A percentile compares a stretch with the other conserved stretches of the same genome.
These are phyloP conservation scores for Puccinellia tenuiflora DNA, from an alignment of 176 grass and related monocot genomes.

Conservation along the genomic window DNA sequence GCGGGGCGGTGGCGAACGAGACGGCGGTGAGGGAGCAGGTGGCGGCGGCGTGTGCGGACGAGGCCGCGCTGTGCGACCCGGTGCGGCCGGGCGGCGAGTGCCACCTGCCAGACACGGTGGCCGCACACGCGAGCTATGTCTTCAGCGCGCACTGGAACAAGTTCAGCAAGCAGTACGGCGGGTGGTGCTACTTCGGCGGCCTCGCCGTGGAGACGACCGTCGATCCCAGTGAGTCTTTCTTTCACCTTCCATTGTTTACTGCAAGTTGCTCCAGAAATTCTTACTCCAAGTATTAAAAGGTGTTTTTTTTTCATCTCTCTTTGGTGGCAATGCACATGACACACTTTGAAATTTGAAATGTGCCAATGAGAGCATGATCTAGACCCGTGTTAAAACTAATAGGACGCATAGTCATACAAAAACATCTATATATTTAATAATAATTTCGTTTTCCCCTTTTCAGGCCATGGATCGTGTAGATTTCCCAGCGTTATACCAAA, in stretches of 20 bases:
- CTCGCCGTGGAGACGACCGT: conserved; percentile 46
- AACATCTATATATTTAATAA: not conserved
- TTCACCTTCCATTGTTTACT: not conserved
- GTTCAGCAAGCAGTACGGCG: conserved; percentile 51
- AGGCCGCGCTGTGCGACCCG: conserved; percentile 25
- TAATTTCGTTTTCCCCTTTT: not conserved
- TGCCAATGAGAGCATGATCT: not conserved
- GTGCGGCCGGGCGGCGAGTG: conserved; percentile 33
- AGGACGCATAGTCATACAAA: not conserved
- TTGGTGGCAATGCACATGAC: not conserved
- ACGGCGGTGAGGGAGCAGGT: conserved; percentile 29
- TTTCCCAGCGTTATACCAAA: conserved; percentile 7
- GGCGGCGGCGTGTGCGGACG: conserved; percentile 34
- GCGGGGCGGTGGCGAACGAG: conserved; percentile 3
- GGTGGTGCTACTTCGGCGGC: conserved; percentile 57
- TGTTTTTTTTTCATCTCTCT: not conserved
- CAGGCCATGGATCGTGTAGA: conserved; percentile 30
- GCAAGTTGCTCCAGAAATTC: not conserved
- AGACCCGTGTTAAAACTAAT: not conserved
- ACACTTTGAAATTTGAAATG: not conserved
- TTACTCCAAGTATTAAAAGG: not conserved
- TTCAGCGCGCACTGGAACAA: conserved; percentile 72
- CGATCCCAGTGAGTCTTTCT: conserved; percentile 45
- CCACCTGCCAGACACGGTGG: conserved; percentile 25
- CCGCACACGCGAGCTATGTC: conserved; percentile 41